Evolutionary conservation across 148 eudicot species (phyloP).

Genomic region (Fagopyrum homotropicum): DNA sequence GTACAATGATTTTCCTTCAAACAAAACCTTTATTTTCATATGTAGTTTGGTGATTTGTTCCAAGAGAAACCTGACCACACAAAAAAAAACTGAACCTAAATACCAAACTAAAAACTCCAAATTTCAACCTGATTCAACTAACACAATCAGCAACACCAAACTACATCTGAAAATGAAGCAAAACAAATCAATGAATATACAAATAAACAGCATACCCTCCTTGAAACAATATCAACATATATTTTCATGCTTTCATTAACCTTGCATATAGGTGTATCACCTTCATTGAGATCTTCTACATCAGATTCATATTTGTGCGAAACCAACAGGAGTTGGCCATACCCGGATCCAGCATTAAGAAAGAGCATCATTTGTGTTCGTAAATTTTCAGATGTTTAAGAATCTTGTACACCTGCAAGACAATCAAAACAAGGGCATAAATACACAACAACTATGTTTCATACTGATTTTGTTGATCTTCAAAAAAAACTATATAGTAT

Average conservation of each 20-base stretch:
- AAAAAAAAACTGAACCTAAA: no score
- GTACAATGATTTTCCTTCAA: conserved; percentile 80
- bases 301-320: conserved; percentile 11
- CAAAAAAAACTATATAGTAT: neutral
- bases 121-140: no score
- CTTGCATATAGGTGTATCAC: neutral
- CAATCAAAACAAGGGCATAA: neutral
- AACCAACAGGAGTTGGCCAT: conserved; percentile 6
- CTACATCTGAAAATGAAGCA: no score
- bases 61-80: no score
- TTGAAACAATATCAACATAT: no score
- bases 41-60: no score
- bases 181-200: no score
- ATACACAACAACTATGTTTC: neutral
- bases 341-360: conserved; percentile 9
- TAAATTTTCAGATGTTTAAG: conserved; percentile 30
- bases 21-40: conserved; percentile 67
- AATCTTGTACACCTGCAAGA: conserved; percentile 33
- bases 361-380: conserved; percentile 25
- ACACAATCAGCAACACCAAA: no score
- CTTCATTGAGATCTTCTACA: conserved; percentile 5
- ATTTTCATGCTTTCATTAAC: no score
- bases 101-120: no score
- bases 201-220: no score
- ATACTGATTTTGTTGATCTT: neutral